Evolutionary conservation across 805 yeast genomes (phyloP).

Genomic region (Zygoascus tannicola): DNA sequence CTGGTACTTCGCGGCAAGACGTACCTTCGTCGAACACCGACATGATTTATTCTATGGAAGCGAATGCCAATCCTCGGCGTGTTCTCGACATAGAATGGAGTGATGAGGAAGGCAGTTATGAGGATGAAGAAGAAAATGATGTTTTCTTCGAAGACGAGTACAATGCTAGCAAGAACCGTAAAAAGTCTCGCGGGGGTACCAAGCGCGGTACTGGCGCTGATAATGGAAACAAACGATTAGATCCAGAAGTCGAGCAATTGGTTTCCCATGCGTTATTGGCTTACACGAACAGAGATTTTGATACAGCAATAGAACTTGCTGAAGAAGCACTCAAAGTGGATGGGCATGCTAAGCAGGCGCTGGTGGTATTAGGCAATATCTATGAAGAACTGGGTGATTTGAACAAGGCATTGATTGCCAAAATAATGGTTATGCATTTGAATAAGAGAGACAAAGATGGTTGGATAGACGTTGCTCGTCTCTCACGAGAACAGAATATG

Average conservation of each 20-base stretch:
- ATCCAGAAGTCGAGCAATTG: slow-evolving; percentile 62
- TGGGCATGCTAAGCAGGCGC: slow-evolving; percentile 23
- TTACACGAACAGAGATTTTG: slow-evolving; percentile 47
- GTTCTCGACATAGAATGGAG: slow-evolving; percentile 11
- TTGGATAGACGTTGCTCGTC: slow-evolving; percentile 80
- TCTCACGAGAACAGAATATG: slow-evolving; percentile 58
- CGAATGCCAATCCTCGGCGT: no score
- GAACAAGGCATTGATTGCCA: slow-evolving; percentile 28
- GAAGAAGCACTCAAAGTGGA: slow-evolving; percentile 27
- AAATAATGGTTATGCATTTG: slow-evolving; percentile 49
- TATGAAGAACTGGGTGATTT: slow-evolving; percentile 38
- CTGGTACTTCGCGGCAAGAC: no score
- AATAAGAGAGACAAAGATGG: slow-evolving; percentile 77
- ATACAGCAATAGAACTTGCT: slow-evolving; percentile 22
- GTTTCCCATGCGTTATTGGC: slow-evolving; percentile 73
- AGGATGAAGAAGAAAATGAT: slow-evolving; percentile 18
- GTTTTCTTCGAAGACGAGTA: neutral
- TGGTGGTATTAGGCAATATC: slow-evolving; percentile 32
- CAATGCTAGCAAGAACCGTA: neutral
- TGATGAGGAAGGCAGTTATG: slow-evolving; percentile 24
- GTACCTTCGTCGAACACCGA: no score
- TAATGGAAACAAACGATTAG: slow-evolving; percentile 25
- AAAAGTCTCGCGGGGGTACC: neutral
- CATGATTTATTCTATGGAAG: no score
- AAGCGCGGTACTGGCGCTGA: slow-evolving; percentile 1